These are phyloP conservation scores for Sanghuangporus sanghuang DNA, from an alignment of 1,284 basidiomycete genomes.

Conservation along the genomic window DNA sequence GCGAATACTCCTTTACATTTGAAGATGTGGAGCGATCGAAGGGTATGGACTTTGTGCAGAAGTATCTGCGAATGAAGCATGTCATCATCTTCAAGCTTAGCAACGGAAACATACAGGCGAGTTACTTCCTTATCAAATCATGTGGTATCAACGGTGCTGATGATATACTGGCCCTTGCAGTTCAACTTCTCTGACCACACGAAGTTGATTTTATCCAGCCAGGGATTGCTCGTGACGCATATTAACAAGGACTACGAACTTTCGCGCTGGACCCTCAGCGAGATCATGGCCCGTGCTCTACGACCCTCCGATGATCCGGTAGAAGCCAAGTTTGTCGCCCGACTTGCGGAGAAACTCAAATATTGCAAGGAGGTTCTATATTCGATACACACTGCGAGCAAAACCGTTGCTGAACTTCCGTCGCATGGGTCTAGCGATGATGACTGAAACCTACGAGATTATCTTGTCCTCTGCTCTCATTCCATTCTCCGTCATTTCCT, in stretches of 20 bases:
- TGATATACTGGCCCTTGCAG: conserved; percentile 35
- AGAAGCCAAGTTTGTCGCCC: conserved; percentile 54
- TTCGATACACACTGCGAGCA: conserved; percentile 47
- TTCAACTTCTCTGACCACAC: conserved; percentile 99
- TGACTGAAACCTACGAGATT: neutral
- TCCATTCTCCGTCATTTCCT: neutral
- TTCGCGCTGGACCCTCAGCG: conserved; percentile 69
- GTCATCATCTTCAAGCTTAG: conserved; percentile 96
- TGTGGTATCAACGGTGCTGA: neutral
- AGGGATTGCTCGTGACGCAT: conserved; percentile 77
- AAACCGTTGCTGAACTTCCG: neutral
- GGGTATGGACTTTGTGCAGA: conserved; percentile 93
- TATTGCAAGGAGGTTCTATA: conserved; percentile 77
- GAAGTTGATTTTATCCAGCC: conserved; percentile 84
- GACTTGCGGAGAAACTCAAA: conserved; percentile 71
- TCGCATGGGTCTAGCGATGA: conserved; percentile 5
- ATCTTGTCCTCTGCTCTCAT: neutral
- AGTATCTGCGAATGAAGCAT: conserved; percentile 94
- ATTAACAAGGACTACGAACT: conserved; percentile 87
- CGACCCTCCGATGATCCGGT: conserved; percentile 41
- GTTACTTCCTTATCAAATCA: conserved; percentile 21
- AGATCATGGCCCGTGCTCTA: conserved; percentile 63
- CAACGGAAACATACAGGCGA: conserved; percentile 87
- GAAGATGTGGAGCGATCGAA: conserved; percentile 61
- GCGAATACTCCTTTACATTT: conserved; percentile 78